phyloP scores from a whole-genome alignment of 2,329 filamentous ascomycete species.

The Cyphellophora attinorum region DNA sequence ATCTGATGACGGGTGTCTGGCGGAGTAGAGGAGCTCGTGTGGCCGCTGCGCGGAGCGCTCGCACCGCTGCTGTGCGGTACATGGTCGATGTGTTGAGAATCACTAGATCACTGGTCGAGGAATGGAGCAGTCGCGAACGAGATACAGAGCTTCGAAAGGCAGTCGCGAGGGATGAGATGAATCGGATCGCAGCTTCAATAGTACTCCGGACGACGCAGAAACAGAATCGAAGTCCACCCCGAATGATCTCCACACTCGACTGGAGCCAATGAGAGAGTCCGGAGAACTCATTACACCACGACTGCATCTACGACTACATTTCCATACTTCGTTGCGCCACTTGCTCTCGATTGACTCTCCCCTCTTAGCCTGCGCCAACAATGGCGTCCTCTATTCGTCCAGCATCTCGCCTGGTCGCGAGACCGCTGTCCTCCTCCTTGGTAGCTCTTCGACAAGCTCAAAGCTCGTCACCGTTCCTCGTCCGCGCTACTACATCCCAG shows the following conservation, averaged over 20 bases:
- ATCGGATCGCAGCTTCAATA: too few relatives aligned
- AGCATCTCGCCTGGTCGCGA: constrained; percentile 34
- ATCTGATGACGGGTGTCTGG: constrained; percentile 35
- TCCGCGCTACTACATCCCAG: constrained; percentile 36
- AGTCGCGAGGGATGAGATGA: too few relatives aligned
- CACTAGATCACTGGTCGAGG: too few relatives aligned
- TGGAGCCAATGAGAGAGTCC: constrained; percentile 1
- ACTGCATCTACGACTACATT: constrained; percentile 28
- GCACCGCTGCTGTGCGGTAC: constrained; percentile 82
- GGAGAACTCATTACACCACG: constrained; percentile 19
- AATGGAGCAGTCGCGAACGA: too few relatives aligned
- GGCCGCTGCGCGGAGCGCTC: constrained; percentile 55
- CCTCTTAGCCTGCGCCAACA: constrained; percentile 12
- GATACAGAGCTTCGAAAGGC: too few relatives aligned
- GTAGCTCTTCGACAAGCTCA: constrained; percentile 19
- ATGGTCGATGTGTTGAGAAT: too few relatives aligned
- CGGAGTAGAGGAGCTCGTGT: constrained; percentile 39
- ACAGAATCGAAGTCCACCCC: too few relatives aligned
- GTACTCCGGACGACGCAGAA: too few relatives aligned
- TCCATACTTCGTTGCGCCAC: constrained; percentile 21
- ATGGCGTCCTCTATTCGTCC: constrained; percentile 36
- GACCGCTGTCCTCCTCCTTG: constrained; percentile 25
- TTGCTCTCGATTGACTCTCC: constrained; percentile 5
- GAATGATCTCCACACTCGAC: too few relatives aligned
- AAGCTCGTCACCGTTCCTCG: constrained; percentile 27